Base-by-base conservation (phyloP, 2,329 filamentous ascomycete species). In the Orbilia oligospora region DNA sequence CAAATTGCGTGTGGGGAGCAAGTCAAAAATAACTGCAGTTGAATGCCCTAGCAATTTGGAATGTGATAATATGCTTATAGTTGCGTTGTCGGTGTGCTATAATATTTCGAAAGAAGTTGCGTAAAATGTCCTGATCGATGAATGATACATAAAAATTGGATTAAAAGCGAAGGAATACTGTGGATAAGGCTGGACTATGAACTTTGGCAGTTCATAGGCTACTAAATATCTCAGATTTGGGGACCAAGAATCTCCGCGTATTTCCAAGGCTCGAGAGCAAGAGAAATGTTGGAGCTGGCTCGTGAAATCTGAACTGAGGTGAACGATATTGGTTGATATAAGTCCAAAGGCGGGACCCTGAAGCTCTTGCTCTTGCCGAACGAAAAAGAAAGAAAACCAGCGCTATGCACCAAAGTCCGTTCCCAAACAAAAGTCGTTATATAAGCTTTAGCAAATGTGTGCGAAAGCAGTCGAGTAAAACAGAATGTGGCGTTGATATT, bases 301-400 rank as follows among this genome's bases (percentile, higher is more conserved):
- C 46, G 64, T 38, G 51, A 49, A 38, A 73, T 18, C 20, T 70
- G 66, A 56, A 36, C 51, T 51, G 51, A 55, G 48, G 72, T 63
- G 63, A 72, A 33, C 20, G 55, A 68, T 78, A 61, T 64, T 53
- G 63, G 20, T 71, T 72, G 67, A 72, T 78, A 78, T 68, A 78
- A 53, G n/a, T 61, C 48, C 61, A 58, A 41, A 61, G 51, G 73
- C 49, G 38, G 36, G 38, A 38, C 41, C 51, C 38, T 55, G 44
- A 71, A 38, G 55, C 63, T 69, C 68, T 70, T 64, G 55, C 61
- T 72, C 75, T 56, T 69, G 63, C 49, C 68, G 68, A 48, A 72
- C 65, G 67, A 78, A 78, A 78, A 78, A 72, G 67, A 78, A 78
- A 78, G 41, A 78, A 78, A 78, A 69, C 68, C 75, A 69, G 75